A percentile compares a stretch with the other conserved stretches of the same genome.
Evolutionary conservation across 1,284 basidiomycete species (phyloP).

Genomic region (Pascua guehoae): DNA sequence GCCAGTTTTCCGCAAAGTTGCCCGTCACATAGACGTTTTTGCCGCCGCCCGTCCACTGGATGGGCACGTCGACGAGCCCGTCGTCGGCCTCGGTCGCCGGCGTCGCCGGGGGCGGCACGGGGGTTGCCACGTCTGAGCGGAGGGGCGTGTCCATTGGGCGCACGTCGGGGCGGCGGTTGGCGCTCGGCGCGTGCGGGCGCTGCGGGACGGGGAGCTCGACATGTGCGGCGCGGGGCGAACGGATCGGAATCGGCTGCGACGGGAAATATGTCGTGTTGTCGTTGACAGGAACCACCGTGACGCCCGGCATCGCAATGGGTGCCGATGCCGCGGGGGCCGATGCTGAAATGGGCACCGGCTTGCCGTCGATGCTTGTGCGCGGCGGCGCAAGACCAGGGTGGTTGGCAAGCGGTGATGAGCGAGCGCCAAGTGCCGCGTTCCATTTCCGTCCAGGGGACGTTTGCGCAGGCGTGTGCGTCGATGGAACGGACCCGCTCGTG

Average conservation of each 20-base stretch:
- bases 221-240: slow-evolving; percentile 12
- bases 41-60: slow-evolving; percentile 50
- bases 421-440: too few relatives aligned
- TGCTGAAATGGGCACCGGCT: slow-evolving; percentile 25
- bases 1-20: slow-evolving; percentile 59
- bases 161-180: slow-evolving; percentile 11
- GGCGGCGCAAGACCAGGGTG: too few relatives aligned
- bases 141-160: slow-evolving; percentile 16
- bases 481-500: too few relatives aligned
- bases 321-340: background rate
- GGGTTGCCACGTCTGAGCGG: slow-evolving; percentile 17
- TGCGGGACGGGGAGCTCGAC: slow-evolving; percentile 3
- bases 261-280: slow-evolving; percentile 18
- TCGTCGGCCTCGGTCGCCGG: slow-evolving; percentile 24
- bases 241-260: slow-evolving; percentile 21
- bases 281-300: slow-evolving; percentile 21
- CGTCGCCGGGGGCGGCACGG: slow-evolving; percentile 34
- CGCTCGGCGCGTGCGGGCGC: slow-evolving; percentile 5
- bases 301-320: slow-evolving; percentile 3
- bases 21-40: slow-evolving; percentile 57
- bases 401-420: too few relatives aligned
- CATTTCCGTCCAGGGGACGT: too few relatives aligned
- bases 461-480: too few relatives aligned
- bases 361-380: slow-evolving; percentile 9
- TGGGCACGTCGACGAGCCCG: slow-evolving; percentile 40